A percentile compares a stretch with the other conserved stretches of the same genome.
Conservation (phyloP, 768 basidiomycete genomes). For the Austroboletus eburneus region DNA sequence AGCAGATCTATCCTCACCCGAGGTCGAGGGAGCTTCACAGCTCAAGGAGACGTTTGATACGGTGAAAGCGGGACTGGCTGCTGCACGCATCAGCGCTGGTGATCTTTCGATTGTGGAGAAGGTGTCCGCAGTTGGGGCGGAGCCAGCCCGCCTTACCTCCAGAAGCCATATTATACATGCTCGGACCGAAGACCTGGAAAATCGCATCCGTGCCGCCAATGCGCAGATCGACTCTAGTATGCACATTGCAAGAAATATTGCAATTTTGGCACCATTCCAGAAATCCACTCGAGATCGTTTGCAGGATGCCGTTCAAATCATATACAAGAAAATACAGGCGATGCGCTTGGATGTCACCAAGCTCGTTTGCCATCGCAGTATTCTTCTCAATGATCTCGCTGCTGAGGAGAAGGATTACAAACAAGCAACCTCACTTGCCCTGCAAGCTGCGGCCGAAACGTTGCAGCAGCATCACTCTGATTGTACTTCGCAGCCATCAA, state of each 20-base stretch:
- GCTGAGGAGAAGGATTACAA: conserved; percentile 66
- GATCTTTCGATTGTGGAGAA: conserved; percentile 19
- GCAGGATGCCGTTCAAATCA: conserved; percentile 50
- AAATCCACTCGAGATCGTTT: conserved; percentile 78
- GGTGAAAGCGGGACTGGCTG: conserved; percentile 80
- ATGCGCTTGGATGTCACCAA: conserved; percentile 71
- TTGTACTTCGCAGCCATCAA: conserved; percentile 30
- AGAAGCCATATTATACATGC: conserved; percentile 55
- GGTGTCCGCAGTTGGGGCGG: conserved; percentile 19
- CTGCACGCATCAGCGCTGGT: conserved; percentile 37
- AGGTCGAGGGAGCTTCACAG: conserved; percentile 58
- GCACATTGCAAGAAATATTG: conserved; percentile 75
- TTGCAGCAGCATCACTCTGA: conserved; percentile 44
- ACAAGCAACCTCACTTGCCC: conserved; percentile 62
- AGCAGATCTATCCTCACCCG: conserved; percentile 43
- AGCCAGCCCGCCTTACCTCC: conserved; percentile 31
- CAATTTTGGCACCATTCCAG: conserved; percentile 84
- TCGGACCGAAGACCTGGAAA: conserved; percentile 64
- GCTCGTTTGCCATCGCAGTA: conserved; percentile 68
- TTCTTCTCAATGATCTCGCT: conserved; percentile 71
- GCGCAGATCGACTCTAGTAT: conserved; percentile 63
- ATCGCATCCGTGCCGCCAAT: conserved; percentile 49
- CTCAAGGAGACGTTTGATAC: conserved; percentile 82
- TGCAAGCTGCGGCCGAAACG: conserved; percentile 67
- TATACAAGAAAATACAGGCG: conserved; percentile 62